A percentile compares a stretch with the other conserved stretches of the same genome.
Evolutionary conservation across 805 yeast species (phyloP).

Genomic region (Yarrowia sp.): DNA sequence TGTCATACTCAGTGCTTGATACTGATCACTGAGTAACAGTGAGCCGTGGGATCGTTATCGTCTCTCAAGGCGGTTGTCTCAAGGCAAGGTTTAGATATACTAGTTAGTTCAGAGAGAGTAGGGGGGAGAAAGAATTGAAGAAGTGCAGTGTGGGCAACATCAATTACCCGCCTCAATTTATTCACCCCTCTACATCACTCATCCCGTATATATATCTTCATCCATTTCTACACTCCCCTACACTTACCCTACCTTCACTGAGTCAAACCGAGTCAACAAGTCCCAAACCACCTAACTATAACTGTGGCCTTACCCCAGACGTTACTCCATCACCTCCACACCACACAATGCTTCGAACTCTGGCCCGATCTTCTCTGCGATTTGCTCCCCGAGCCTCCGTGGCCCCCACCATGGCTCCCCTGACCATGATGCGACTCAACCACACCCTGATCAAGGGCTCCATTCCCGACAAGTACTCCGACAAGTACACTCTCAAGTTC

Average conservation of each 20-base stretch:
- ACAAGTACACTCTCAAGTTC: slow-evolving; percentile 48
- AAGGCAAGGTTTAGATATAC: too few relatives aligned
- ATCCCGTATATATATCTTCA: too few relatives aligned
- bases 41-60: too few relatives aligned
- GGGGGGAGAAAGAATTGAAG: too few relatives aligned
- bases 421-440: slow-evolving; percentile 46
- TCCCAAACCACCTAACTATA: slow-evolving; percentile 15
- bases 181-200: too few relatives aligned
- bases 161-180: too few relatives aligned
- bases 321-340: not conserved
- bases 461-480: slow-evolving; percentile 47
- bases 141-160: too few relatives aligned
- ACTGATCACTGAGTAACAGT: too few relatives aligned
- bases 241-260: slow-evolving; percentile 40
- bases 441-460: slow-evolving; percentile 46
- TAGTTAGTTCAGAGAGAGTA: too few relatives aligned
- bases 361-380: slow-evolving; percentile 37
- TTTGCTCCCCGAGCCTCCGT: slow-evolving; percentile 38
- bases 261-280: slow-evolving; percentile 29
- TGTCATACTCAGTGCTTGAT: too few relatives aligned
- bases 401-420: slow-evolving; percentile 15
- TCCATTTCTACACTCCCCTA: too few relatives aligned
- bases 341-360: slow-evolving; percentile 38
- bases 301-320: slow-evolving; percentile 35
- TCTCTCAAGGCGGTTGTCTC: too few relatives aligned